phyloP scores from a whole-genome alignment of 2,329 filamentous ascomycete species.

The Fusarium guadeloupense region DNA sequence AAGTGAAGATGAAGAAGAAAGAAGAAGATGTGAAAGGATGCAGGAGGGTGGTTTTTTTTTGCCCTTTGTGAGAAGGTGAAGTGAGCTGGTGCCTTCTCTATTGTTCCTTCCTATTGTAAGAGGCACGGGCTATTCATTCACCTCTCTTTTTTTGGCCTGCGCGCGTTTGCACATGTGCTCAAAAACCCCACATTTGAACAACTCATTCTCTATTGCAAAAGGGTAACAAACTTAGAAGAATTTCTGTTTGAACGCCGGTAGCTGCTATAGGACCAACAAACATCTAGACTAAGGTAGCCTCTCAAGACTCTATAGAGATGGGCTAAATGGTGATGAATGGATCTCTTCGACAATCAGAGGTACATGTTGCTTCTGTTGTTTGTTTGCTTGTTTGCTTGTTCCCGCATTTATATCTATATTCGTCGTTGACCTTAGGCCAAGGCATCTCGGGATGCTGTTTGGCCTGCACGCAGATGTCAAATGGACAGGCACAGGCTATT shows the following conservation, averaged over 20 bases:
- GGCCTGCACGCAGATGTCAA: background rate
- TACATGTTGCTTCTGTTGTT: background rate
- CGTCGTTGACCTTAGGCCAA: background rate
- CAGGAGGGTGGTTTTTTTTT: background rate
- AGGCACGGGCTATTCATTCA: too few relatives aligned
- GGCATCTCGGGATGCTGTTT: background rate
- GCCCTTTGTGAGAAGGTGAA: background rate
- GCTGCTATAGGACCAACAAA: background rate
- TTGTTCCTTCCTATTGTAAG: background rate
- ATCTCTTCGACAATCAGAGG: background rate
- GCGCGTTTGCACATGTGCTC: background rate
- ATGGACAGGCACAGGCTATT: too few relatives aligned
- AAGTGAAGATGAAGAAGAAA: background rate
- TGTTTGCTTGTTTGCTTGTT: background rate
- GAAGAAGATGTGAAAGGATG: background rate
- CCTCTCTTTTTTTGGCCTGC: background rate
- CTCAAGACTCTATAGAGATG: background rate
- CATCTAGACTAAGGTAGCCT: background rate
- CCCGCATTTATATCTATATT: background rate
- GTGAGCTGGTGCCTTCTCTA: background rate
- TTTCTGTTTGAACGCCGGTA: background rate
- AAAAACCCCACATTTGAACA: background rate
- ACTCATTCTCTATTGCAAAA: background rate
- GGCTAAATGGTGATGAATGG: background rate
- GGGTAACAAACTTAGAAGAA: background rate